Conservation (phyloP, 352 stramenopile genomes). For the Globisporangium abappressorium region DNA sequence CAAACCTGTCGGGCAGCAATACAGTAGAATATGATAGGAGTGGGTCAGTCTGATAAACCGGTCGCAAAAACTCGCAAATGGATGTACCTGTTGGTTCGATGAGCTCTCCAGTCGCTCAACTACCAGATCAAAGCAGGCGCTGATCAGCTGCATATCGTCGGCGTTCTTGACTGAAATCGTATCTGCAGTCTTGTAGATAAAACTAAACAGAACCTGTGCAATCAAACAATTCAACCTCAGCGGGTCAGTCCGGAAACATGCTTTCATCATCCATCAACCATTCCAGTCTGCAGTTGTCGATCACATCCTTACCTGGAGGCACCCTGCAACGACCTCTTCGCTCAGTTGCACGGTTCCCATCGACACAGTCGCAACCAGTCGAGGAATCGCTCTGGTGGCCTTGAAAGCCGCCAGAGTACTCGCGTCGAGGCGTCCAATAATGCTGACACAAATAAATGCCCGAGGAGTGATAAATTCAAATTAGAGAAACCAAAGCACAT, state of each 20-base stretch:
- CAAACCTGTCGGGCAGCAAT: constrained; percentile 23
- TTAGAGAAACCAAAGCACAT: not conserved
- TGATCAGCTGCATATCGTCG: not conserved
- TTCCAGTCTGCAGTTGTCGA: not conserved
- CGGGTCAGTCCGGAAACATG: not conserved
- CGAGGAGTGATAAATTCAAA: not conserved
- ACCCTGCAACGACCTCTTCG: constrained; percentile 13
- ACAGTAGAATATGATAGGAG: not conserved
- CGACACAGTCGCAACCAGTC: constrained; percentile 7
- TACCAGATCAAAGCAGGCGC: constrained; percentile 5
- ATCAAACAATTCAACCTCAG: not conserved
- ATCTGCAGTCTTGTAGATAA: constrained; percentile 17
- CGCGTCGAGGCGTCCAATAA: constrained; percentile 11
- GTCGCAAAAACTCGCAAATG: not conserved
- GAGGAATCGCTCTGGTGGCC: constrained; percentile 2
- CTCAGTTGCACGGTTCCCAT: not conserved
- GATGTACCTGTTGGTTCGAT: constrained; percentile 18
- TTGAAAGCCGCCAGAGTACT: constrained; percentile 12
- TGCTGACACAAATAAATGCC: constrained; percentile 4
- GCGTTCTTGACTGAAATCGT: constrained; percentile 3
- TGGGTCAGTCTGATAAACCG: not conserved
- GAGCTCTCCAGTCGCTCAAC: constrained; percentile 3
- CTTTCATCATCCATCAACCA: not conserved
- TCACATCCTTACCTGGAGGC: constrained; percentile 13
- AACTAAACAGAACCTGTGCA: constrained; percentile 16